Evolutionary conservation across 139 green algal species (phyloP), one percentile per base, ranked within the genome.

Genomic region (Chlorella sorokiniana): DNA sequence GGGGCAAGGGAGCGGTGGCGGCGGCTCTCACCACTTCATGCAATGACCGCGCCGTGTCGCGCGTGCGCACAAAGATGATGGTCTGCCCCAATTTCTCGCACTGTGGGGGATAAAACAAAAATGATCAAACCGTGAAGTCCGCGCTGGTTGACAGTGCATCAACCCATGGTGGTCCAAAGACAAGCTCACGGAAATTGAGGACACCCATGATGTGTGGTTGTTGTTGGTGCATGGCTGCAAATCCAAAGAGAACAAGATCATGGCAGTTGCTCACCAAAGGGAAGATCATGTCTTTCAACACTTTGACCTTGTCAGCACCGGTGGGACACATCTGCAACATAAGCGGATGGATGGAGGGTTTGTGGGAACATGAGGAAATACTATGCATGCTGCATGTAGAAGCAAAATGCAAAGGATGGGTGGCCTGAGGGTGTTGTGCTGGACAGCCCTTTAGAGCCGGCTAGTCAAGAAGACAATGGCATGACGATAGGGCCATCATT

Each of bases 41-140:
- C 45, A 93, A 73, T 1, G 23, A 10, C 18, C 87, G 84, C 0
- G 91, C 93, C n/a, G 83, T 92, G 11, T 95, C 85, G 4, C 92
- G 76, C 0, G 88, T 96, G 31, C 92, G 85, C 67, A 98, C 95
- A 86, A 99, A 99, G 80, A 99, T 98, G 86, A 99, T 99, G 40
- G 95, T 98, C 87, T 99, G 97, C 0, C 97, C 97, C 67, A 99
- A 89, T 75, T 96, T 96, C 83, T 99, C 95, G 81, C 93, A 97
- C 85, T 96, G 93, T 27, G 29, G 44, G 10, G 44, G 65, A 92
- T 90, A 82, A 97, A 96, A 14, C 48, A 59, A 16, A 59, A 59
- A 11, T 25, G 48, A 59, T 59, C 48, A 59, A 59, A 59, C 48
- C 11, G 48, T 59, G 16, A 11, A 59, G 48, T 59, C 14, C n/a